A percentile compares a stretch with the other conserved stretches of the same genome.
Evolutionary conservation across 768 basidiomycete genomes (phyloP).

Genomic region (Hericium coralloides): DNA sequence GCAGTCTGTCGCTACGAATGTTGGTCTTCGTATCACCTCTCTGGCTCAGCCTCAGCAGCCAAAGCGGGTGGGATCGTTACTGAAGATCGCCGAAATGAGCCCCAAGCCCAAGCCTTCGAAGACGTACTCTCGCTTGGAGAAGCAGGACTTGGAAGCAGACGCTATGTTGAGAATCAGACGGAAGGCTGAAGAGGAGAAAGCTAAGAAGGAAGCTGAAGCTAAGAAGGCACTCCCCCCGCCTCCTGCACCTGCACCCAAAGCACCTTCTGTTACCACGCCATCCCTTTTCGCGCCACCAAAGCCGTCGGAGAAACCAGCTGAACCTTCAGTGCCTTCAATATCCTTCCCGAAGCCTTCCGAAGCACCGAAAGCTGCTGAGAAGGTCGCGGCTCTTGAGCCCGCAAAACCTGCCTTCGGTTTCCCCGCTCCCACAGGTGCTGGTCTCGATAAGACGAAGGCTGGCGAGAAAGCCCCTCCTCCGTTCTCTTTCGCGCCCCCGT

Average conservation of each 20-base stretch:
- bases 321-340: background rate
- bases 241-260: background rate
- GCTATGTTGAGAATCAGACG: conserved; percentile 66
- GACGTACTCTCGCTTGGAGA: conserved; percentile 75
- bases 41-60: conserved; percentile 25
- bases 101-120: conserved; percentile 39
- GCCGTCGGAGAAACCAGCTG: background rate
- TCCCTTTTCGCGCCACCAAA: background rate
- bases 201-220: conserved; percentile 18
- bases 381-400: too few species aligned
- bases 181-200: conserved; percentile 30
- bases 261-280: background rate
- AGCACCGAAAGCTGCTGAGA: background rate
- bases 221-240: conserved; percentile 16
- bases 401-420: too few species aligned
- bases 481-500: background rate
- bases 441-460: background rate
- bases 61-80: conserved; percentile 13
- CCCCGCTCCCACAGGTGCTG: background rate
- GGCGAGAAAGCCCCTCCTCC: background rate
- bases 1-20: conserved; percentile 37
- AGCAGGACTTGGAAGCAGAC: conserved; percentile 74
- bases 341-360: conserved; percentile 3
- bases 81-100: conserved; percentile 24
- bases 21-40: conserved; percentile 28